A percentile compares a stretch with the other conserved stretches of the same genome.
Evolutionary conservation across 257 asterid genomes (phyloP).

Genomic region (Solanum megistacrolobum): DNA sequence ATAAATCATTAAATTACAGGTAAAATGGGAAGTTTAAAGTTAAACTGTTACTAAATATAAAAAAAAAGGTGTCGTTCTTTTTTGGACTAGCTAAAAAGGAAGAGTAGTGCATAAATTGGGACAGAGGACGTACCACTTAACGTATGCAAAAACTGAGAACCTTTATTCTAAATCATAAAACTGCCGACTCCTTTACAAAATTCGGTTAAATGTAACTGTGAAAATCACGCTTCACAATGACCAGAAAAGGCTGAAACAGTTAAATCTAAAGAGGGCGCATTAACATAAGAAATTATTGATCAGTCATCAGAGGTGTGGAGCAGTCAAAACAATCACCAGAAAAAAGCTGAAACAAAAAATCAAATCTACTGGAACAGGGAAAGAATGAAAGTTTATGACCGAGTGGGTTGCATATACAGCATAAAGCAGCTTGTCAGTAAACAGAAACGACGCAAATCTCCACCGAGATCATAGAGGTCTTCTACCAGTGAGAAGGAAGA

Average conservation of each 20-base stretch:
- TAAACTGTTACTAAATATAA: background rate
- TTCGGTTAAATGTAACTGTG: background rate
- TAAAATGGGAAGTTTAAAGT: background rate
- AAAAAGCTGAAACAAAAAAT: background rate
- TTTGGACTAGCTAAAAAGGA: background rate
- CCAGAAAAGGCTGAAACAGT: background rate
- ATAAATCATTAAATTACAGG: background rate
- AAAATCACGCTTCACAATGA: background rate
- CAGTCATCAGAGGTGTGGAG: background rate
- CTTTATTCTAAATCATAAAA: background rate
- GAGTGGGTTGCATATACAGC: background rate
- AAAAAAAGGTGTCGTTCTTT: background rate
- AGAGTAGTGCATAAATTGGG: background rate
- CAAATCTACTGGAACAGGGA: background rate
- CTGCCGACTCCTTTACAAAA: background rate
- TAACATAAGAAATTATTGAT: background rate
- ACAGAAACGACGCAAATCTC: background rate
- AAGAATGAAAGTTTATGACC: background rate
- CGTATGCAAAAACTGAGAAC: background rate
- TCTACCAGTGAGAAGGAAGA: background rate
- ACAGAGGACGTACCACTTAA: background rate
- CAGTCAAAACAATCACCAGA: background rate
- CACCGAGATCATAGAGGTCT: background rate
- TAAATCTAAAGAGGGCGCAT: background rate
- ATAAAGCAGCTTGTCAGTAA: background rate